Evolutionary conservation across 2,329 filamentous ascomycete genomes (phyloP).

Genomic region (Pyrenophora seminiperda): DNA sequence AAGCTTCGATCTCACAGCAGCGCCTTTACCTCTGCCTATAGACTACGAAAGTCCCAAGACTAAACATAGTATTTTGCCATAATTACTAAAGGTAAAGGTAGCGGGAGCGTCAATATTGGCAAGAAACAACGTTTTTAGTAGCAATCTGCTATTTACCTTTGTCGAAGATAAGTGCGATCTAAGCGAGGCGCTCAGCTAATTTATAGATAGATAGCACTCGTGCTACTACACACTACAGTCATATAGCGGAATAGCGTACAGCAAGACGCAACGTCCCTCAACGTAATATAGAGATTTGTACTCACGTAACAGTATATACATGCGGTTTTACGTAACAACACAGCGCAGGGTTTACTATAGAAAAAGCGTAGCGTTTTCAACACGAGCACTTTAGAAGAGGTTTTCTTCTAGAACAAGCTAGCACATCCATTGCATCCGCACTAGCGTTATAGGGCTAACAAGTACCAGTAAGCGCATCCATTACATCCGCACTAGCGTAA

Average conservation of each 20-base stretch:
- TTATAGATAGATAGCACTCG: background rate
- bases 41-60: background rate
- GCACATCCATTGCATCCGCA: too few species aligned
- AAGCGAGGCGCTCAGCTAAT: background rate
- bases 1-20: background rate
- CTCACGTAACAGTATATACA: background rate
- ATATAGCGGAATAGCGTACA: too few species aligned
- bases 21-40: background rate
- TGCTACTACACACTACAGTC: slow-evolving; percentile 1
- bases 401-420: slow-evolving; percentile 3
- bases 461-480: background rate
- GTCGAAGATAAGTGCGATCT: background rate
- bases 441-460: background rate
- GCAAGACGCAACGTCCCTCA: background rate
- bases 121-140: background rate
- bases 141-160: slow-evolving; percentile 1
- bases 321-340: background rate
- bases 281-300: background rate
- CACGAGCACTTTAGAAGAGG: background rate
- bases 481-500: background rate
- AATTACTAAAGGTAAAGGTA: background rate
- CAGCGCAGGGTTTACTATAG: background rate
- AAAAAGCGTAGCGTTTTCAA: too few species aligned
- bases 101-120: background rate
- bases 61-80: background rate